phyloP scores from a whole-genome alignment of 2,329 filamentous ascomycete species.

The Cercospora citrullina region DNA sequence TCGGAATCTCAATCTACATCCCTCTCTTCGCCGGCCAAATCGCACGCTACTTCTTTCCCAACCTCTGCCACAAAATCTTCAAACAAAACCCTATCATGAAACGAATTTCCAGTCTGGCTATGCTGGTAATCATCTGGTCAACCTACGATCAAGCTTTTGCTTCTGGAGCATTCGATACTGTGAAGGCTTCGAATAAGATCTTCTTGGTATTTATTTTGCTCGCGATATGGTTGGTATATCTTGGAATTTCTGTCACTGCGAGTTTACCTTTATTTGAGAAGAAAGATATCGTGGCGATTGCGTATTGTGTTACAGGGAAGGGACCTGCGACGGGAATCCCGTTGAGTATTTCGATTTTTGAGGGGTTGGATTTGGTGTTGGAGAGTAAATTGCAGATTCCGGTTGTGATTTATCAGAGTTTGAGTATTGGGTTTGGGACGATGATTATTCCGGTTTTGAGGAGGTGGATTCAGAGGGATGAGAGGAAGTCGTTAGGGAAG shows the following conservation, averaged over 20 bases:
- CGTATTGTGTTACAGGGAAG: slow-evolving; percentile 73
- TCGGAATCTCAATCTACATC: slow-evolving; percentile 66
- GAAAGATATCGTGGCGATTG: slow-evolving; percentile 67
- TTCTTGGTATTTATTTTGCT: slow-evolving; percentile 69
- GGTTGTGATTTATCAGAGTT: slow-evolving; percentile 57
- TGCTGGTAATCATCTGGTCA: slow-evolving; percentile 61
- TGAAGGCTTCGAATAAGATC: slow-evolving; percentile 61
- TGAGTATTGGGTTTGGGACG: slow-evolving; percentile 47
- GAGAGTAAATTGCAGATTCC: slow-evolving; percentile 63
- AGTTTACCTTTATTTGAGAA: slow-evolving; percentile 56
- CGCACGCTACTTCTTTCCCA: slow-evolving; percentile 58
- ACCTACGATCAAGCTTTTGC: slow-evolving; percentile 67
- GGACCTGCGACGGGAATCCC: slow-evolving; percentile 71
- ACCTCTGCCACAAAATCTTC: slow-evolving; percentile 56
- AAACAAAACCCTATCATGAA: slow-evolving; percentile 49
- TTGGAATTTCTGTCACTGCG: slow-evolving; percentile 60
- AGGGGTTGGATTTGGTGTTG: slow-evolving; percentile 54
- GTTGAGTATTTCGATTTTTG: slow-evolving; percentile 67
- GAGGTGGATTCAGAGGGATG: slow-evolving; percentile 54
- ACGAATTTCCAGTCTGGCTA: slow-evolving; percentile 48
- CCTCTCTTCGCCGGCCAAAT: slow-evolving; percentile 63
- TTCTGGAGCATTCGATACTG: slow-evolving; percentile 59
- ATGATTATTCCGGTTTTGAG: slow-evolving; percentile 46
- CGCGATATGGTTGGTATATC: slow-evolving; percentile 63
- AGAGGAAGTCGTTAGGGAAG: slow-evolving; percentile 31